These are phyloP conservation scores for Cyphellophora attinorum DNA, from an alignment of 2,329 filamentous ascomycete genomes.

Conservation along the genomic window DNA sequence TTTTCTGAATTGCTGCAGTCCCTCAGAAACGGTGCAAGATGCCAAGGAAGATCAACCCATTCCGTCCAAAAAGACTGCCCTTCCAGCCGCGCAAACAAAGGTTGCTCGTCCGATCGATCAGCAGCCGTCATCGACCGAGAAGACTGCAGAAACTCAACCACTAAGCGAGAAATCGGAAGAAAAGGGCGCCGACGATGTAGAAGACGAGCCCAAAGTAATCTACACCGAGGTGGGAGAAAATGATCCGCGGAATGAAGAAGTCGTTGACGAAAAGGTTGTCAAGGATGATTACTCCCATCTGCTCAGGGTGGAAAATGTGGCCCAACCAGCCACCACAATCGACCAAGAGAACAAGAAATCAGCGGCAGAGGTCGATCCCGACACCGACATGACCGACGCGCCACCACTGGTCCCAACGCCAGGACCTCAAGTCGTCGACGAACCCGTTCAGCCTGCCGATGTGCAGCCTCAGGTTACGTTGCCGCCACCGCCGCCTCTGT, in stretches of 20 bases:
- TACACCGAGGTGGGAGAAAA: conserved; percentile 4
- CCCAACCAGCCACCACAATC: not conserved
- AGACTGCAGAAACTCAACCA: conserved; percentile 6
- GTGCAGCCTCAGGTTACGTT: conserved; percentile 38
- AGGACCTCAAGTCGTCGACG: conserved; percentile 38
- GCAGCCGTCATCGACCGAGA: conserved; percentile 9
- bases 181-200: conserved; percentile 3
- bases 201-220: conserved; percentile 9
- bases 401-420: conserved; percentile 39
- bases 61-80: conserved; percentile 18
- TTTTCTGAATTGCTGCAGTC: conserved; percentile 18
- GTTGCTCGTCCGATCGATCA: conserved; percentile 12
- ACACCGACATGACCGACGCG: conserved; percentile 57
- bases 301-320: too few species aligned
- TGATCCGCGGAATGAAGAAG: not conserved
- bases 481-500: conserved; percentile 47
- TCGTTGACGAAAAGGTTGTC: not conserved
- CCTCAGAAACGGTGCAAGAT: conserved; percentile 9
- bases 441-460: conserved; percentile 30
- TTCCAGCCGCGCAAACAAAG: conserved; percentile 14
- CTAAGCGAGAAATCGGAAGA: conserved; percentile 4
- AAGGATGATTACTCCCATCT: too few species aligned
- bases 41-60: conserved; percentile 16
- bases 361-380: too few species aligned
- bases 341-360: conserved; percentile 21